phyloP scores from a whole-genome alignment of 306 rosid species.

The Prunus mira region DNA sequence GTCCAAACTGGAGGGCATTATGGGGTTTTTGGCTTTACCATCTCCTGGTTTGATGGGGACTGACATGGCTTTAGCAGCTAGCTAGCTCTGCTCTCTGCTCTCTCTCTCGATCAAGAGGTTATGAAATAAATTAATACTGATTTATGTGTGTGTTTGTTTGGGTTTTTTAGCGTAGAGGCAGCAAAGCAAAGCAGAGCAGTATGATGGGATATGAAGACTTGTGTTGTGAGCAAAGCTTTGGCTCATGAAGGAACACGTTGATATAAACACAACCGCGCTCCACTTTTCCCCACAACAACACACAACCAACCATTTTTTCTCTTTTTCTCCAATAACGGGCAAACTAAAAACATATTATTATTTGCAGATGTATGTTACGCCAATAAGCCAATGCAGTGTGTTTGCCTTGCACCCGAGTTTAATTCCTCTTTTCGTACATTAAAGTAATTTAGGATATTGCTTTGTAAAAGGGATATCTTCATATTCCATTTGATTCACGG shows the following conservation, averaged over 20 bases:
- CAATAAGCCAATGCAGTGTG: too few species aligned
- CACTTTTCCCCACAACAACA: conserved; percentile 10
- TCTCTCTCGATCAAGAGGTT: background rate
- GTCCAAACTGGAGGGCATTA: conserved; percentile 1
- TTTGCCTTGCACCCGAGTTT: too few species aligned
- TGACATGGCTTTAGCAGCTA: background rate
- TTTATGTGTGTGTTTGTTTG: too few species aligned
- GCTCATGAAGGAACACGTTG: conserved; percentile 64
- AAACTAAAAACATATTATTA: too few species aligned
- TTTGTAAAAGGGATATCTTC: too few species aligned
- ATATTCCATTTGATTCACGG: too few species aligned
- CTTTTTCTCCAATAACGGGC: background rate
- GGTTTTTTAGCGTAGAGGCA: too few species aligned
- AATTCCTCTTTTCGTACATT: too few species aligned
- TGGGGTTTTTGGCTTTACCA: background rate
- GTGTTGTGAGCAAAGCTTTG: conserved; percentile 27
- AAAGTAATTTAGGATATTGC: too few species aligned
- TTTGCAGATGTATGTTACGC: too few species aligned
- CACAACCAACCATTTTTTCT: conserved; percentile 3
- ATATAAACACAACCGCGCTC: conserved; percentile 40
- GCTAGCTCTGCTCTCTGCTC: background rate
- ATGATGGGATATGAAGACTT: too few species aligned
- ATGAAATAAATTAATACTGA: too few species aligned
- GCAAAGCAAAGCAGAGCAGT: background rate
- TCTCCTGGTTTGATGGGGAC: background rate